phyloP scores from a whole-genome alignment of 1,284 basidiomycete species.

The Retiboletus flavoniger region DNA sequence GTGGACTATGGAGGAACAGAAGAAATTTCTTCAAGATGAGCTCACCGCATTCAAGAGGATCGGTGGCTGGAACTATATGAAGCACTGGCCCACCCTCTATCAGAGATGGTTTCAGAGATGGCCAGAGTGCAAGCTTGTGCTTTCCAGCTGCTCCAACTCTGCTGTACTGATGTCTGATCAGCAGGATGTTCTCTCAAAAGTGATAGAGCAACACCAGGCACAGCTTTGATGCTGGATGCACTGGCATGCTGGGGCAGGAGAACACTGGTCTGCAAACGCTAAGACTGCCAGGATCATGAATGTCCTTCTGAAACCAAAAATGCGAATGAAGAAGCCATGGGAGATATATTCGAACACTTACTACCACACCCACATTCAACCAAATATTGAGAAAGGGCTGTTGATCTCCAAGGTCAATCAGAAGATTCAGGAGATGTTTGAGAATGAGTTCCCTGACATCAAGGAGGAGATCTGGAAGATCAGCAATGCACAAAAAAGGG shows the following conservation, averaged over 20 bases:
- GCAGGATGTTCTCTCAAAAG: background rate
- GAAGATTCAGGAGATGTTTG: background rate
- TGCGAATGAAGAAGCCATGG: background rate
- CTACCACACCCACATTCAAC: background rate
- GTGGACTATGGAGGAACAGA: background rate
- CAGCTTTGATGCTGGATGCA: constrained; percentile 5
- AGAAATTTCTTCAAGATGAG: background rate
- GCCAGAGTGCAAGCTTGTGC: background rate
- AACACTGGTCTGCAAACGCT: background rate
- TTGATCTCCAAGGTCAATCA: background rate
- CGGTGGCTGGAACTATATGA: background rate
- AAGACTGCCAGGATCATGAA: background rate
- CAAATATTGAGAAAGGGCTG: background rate
- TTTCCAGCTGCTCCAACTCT: background rate
- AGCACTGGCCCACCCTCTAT: background rate
- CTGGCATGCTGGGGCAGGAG: constrained; percentile 2
- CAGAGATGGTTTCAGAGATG: constrained; percentile 1
- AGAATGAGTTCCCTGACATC: background rate
- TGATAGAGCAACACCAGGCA: background rate
- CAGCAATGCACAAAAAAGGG: background rate
- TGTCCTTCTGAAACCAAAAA: background rate
- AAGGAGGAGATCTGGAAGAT: background rate
- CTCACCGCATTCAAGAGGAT: background rate
- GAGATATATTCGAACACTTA: background rate
- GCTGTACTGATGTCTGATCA: background rate